phyloP scores from a whole-genome alignment of 2,329 filamentous ascomycete species.

The Teratosphaeria viscida region DNA sequence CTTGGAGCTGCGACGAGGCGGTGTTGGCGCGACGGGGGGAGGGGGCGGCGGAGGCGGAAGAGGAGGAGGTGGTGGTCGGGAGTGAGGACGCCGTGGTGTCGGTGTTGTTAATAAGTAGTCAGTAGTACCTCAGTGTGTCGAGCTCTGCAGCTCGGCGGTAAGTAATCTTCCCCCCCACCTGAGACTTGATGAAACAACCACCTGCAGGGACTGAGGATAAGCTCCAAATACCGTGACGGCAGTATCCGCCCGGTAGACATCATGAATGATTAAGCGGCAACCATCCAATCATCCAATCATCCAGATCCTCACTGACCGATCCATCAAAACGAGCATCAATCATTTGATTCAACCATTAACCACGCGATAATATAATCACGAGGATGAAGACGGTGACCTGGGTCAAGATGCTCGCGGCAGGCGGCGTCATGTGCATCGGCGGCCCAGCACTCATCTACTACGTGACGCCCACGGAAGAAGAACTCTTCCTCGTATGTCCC shows the following conservation, averaged over 20 bases:
- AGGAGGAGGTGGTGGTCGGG: neutral
- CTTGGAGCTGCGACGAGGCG: conserved; percentile 6
- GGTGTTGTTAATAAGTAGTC: no score
- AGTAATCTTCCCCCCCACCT: neutral
- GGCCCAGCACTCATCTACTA: conserved; percentile 77
- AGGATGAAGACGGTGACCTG: conserved; percentile 40
- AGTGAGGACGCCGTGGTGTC: conserved; percentile 2
- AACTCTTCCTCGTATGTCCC: conserved; percentile 57
- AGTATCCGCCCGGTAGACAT: neutral
- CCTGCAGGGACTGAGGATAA: neutral
- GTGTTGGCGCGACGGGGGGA: conserved; percentile 1
- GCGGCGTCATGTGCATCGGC: conserved; percentile 61
- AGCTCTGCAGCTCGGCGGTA: neutral
- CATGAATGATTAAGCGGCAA: neutral
- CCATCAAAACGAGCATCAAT: no score
- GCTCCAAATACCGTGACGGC: no score
- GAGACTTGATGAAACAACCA: neutral
- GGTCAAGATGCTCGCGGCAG: conserved; percentile 60
- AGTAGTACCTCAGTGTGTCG: no score
- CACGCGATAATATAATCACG: conserved; percentile 6
- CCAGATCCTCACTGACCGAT: no score
- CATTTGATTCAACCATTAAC: no score
- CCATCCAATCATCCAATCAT: no score
- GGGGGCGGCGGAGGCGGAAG: neutral
- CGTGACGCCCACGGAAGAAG: conserved; percentile 75